Base-by-base conservation (phyloP, 2,329 filamentous ascomycete species). In the Epichloe typhina region DNA sequence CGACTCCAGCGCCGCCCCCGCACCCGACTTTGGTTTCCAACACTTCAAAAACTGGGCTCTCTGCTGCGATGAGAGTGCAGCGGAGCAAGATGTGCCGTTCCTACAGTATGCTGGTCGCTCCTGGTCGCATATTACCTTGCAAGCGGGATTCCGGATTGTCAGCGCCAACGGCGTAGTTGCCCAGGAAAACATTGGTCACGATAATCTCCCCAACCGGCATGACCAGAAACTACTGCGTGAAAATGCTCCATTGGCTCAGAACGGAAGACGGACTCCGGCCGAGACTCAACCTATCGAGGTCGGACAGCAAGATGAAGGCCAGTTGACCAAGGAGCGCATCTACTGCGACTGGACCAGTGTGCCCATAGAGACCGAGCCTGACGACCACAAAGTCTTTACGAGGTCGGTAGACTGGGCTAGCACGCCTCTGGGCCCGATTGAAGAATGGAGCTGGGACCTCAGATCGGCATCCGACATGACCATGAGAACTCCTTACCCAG, bases 401-500 rank as follows among this genome's bases (percentile, higher is more conserved):
- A 69, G 50, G 61, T 66, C 31, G 55, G 59, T 74, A 15, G 66
- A 76, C 56, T 78, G 75, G 75, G 62, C 62, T 3, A 59, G 59
- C 12, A 76, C 73, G 1, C 66, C 70, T 3, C 59, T 77, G 1
- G 75, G 75, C 0, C 67, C 69, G 1, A 69, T 77, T 60, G 55
- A 64, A 3, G 59, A 58, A 48, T 79, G 75, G 75, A 65, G 70
- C n/a, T 47, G 63, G 5, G 64, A 70, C 21, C 67, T 78, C 21
- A 71, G 73, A 36, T 69, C 75, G 50, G 64, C 65, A 4, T 69
- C 70, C 49, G 66, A 68, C 39, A 66, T 73, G 52, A 63, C 71
- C 13, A 63, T 74, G 85, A 82, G 79, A 13, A 83, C 78, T 43
- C 66, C 69, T 17, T 71, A 73, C 56, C 68, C 68, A 5, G 63